A percentile compares a stretch with the other conserved stretches of the same genome.
phyloP scores from a whole-genome alignment of 148 eudicot genomes.

The Polygonum maritimum region DNA sequence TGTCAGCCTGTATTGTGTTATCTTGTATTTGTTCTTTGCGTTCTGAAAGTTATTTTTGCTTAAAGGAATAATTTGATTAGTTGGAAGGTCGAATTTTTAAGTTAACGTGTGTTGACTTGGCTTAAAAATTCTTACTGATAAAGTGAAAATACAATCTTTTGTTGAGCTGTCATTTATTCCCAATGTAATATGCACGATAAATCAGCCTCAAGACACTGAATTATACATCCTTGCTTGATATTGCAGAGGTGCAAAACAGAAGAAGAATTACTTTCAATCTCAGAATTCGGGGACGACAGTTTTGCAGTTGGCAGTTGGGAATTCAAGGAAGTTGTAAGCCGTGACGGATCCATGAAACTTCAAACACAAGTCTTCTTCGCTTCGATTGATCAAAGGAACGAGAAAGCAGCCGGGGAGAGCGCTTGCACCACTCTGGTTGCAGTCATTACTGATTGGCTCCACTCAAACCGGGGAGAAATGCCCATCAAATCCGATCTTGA shows the following conservation, averaged over 20 bases:
- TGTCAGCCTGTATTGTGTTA: too few relatives aligned
- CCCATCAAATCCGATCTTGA: conserved; percentile 71
- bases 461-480: conserved; percentile 46
- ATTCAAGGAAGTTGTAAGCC: conserved; percentile 46
- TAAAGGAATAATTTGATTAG: background rate
- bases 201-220: background rate
- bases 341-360: conserved; percentile 64
- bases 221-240: background rate
- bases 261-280: conserved; percentile 14
- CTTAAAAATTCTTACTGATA: background rate
- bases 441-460: conserved; percentile 72
- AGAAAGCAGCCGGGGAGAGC: conserved; percentile 74
- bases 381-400: conserved; percentile 77
- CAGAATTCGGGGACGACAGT: conserved; percentile 66
- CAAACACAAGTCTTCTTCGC: conserved; percentile 67
- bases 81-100: background rate
- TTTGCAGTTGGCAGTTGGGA: conserved; percentile 84
- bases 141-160: too few relatives aligned
- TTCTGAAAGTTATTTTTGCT: background rate
- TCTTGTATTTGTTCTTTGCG: too few relatives aligned
- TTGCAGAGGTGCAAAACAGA: conserved; percentile 1
- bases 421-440: conserved; percentile 83
- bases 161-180: too few relatives aligned
- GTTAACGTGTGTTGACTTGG: background rate
- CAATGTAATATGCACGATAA: background rate